phyloP scores from a whole-genome alignment of 1,284 basidiomycete species.

The Phellopilus nigrolimitatus region DNA sequence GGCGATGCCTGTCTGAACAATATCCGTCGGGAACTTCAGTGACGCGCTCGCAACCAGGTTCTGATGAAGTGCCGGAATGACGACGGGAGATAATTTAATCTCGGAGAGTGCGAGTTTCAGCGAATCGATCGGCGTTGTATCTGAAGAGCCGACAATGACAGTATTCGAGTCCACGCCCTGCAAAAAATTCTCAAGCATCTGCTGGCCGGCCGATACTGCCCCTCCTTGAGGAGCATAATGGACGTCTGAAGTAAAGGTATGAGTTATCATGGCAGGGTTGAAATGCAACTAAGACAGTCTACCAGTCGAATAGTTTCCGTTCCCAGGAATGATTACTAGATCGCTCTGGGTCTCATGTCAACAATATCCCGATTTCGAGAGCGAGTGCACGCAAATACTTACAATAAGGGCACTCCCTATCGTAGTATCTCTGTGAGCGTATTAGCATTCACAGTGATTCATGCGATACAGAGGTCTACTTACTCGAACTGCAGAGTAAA shows the following conservation, averaged over 20 bases:
- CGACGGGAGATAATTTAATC: slow-evolving; percentile 56
- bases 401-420: slow-evolving; percentile 63
- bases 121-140: slow-evolving; percentile 62
- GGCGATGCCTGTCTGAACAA: slow-evolving; percentile 55
- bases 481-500: slow-evolving; percentile 58
- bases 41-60: slow-evolving; percentile 56
- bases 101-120: slow-evolving; percentile 61
- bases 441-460: slow-evolving; percentile 5
- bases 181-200: slow-evolving; percentile 66
- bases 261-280: not conserved
- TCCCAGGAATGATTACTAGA: slow-evolving; percentile 53
- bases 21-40: slow-evolving; percentile 53
- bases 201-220: slow-evolving; percentile 50
- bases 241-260: slow-evolving; percentile 47
- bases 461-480: slow-evolving; percentile 22
- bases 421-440: slow-evolving; percentile 36
- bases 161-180: slow-evolving; percentile 60
- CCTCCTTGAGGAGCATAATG: slow-evolving; percentile 59
- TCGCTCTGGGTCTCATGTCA: slow-evolving; percentile 35
- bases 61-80: slow-evolving; percentile 63
- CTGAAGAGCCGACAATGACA: slow-evolving; percentile 52
- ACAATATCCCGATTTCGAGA: slow-evolving; percentile 24
- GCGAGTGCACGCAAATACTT: no score
- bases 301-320: slow-evolving; percentile 50
- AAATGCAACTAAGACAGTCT: slow-evolving; percentile 13